Evolutionary conservation across 1,284 basidiomycete genomes (phyloP).

Genomic region (Boletellus sp.): DNA sequence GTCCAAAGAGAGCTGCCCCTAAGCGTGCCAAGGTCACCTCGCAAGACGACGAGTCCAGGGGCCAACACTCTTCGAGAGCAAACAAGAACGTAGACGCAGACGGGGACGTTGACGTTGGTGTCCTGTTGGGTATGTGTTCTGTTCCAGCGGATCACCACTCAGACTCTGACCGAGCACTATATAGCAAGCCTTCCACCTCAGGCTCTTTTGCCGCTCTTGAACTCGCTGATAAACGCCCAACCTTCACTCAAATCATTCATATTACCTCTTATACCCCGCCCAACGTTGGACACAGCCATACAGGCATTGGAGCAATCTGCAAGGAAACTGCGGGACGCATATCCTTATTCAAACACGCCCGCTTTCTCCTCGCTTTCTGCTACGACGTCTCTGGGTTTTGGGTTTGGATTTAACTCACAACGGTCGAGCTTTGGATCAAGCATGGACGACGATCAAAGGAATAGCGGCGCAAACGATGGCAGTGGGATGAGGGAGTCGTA

Average conservation of each 20-base stretch:
- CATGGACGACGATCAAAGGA: conserved; percentile 27
- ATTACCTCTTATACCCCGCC: conserved; percentile 72
- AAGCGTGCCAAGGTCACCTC: conserved; percentile 59
- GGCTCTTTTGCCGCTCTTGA: conserved; percentile 68
- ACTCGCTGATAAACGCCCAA: conserved; percentile 58
- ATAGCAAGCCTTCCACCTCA: conserved; percentile 70
- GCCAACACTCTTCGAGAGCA: conserved; percentile 42
- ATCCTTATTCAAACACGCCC: conserved; percentile 65
- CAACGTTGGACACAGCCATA: conserved; percentile 67
- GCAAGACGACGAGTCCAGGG: conserved; percentile 39
- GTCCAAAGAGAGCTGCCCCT: conserved; percentile 59
- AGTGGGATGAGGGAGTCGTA: conserved; percentile 75
- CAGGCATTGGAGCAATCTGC: conserved; percentile 65
- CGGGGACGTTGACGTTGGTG: conserved; percentile 70
- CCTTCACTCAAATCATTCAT: conserved; percentile 67
- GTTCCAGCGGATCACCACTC: conserved; percentile 2
- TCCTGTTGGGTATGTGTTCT: conserved; percentile 60
- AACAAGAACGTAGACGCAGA: conserved; percentile 37
- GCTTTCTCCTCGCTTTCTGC: conserved; percentile 36
- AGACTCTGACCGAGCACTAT: conserved; percentile 15
- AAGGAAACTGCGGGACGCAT: conserved; percentile 71
- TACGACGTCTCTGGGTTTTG: conserved; percentile 45
- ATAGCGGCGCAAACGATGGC: conserved; percentile 18
- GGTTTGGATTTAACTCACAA: conserved; percentile 35
- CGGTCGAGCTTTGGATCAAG: conserved; percentile 24